Base-by-base conservation (phyloP, 2,329 filamentous ascomycete genomes). In the Chaetomium sp. region DNA sequence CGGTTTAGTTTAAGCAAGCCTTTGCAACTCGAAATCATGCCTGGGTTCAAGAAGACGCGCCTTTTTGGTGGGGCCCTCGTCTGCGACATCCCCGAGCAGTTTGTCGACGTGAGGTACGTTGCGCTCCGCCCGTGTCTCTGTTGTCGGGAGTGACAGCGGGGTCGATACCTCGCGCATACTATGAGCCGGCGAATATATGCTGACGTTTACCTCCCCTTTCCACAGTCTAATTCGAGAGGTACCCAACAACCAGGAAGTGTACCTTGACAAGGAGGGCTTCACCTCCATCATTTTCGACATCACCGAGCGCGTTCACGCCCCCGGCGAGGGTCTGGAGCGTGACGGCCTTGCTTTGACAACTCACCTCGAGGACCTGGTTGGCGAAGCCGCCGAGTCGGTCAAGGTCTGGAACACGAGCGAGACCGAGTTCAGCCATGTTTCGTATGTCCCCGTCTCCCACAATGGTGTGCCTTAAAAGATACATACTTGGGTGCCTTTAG, bases 201-300 rank as follows among this genome's bases (percentile, higher is more conserved):
- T 53, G n/a, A 58, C 44, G 19, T 27, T 11, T 6, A n/a, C n/a
- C 55, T 12, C 27, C 8, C 37, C 12, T 40, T 38, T 27, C 35
- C 45, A 14, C 59, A 89, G 87, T 73, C 79, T 80, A 53, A 79
- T 91, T 63, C 84, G 88, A 61, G 81, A 90, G 72, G 84, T 91
- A 5, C 88, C 88, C 50, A 86, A 92, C 69, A 88, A 95, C 71
- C 91, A 97, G 75, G 92, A 96, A 76, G 87, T 96, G 64, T 96
- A 85, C 74, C 86, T 96, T 66, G 90, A 95, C 69, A 79, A 82
- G 61, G 80, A 87, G 60, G 91, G 90, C 49, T 91, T 91, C 70
- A 89, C 89, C 3, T 91, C 82, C 72, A 85, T 96, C 69, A 91
- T 96, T 64, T 81, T 96, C 71, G 92, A 97, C 66, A 89, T 97